A percentile compares a stretch with the other conserved stretches of the same genome.
phyloP scores from a whole-genome alignment of 1,139 yeast species.

The Sugiyamaella grinbergsii region DNA sequence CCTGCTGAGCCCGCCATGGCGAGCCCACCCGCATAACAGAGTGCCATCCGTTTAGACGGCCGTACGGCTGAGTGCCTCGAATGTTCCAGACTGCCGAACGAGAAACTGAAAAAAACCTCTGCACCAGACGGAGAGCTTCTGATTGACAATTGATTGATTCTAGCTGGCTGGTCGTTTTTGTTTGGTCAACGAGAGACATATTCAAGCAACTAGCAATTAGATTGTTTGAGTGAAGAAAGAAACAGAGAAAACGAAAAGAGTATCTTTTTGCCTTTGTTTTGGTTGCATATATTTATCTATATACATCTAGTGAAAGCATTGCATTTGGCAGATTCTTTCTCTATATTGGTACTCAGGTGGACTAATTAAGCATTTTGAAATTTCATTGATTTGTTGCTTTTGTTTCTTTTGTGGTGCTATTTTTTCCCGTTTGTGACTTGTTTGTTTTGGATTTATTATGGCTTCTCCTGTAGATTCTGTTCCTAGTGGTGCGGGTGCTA shows the following conservation, averaged over 20 bases:
- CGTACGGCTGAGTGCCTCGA: constrained; percentile 12
- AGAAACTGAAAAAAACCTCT: constrained; percentile 15
- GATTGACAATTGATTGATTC: neutral
- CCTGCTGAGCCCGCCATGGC: too few species aligned
- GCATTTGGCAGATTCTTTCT: neutral
- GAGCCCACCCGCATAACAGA: neutral
- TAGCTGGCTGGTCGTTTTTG: neutral
- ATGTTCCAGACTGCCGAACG: constrained; percentile 11
- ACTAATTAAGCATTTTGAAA: neutral
- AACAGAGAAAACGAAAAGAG: neutral
- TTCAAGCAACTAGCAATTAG: too few species aligned
- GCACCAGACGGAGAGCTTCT: neutral
- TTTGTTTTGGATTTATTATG: neutral
- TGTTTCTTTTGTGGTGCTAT: neutral
- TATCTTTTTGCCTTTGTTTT: neutral
- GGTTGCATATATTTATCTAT: constrained; percentile 9
- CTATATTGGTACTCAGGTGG: neutral
- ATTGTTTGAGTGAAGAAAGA: neutral
- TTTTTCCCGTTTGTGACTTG: neutral
- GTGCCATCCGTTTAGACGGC: neutral
- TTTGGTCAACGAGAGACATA: constrained; percentile 1
- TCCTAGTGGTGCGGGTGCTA: neutral
- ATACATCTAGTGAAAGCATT: neutral
- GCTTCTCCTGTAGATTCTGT: constrained; percentile 5
- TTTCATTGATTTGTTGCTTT: neutral